Evolutionary conservation across 805 yeast species (phyloP), one percentile per base, ranked within the genome.

Genomic region (Wickerhamomyces chaumierensis): DNA sequence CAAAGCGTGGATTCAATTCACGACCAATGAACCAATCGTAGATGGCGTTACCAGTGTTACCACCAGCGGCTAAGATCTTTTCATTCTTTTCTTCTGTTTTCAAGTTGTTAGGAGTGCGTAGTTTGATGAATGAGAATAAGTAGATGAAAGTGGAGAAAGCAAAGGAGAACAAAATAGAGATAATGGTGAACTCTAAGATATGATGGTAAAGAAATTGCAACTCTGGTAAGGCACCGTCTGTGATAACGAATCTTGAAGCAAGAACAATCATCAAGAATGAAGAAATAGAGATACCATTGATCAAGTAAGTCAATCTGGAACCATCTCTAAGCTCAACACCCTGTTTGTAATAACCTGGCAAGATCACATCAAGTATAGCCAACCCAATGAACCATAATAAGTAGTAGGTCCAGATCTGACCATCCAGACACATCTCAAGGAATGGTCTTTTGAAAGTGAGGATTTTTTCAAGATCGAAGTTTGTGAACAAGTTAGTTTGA

Each of bases 1-100:
- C 92, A 42, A 84, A 65, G 49, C 97, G 70, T 20, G 97, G 98
- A 57, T 92, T 92, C 53, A 92, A 67, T 61, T 90, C 97, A 43
- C 98, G 76, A 23, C 98, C 98, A 55, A 92, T 87, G 55, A 87
- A 92, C 96, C 96, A 88, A 54, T 92, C 96, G 55, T 83, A 90
- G 9, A 90, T 48, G 0, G 60, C 48, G 47, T 73, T 77, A 0
- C 85, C 83, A 0, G 94, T 69, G 61, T 90, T 90, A 3, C 98
- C 98, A 34, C 92, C 92, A 31, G 72, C 58, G 0, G 96, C 88
- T 38, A 92, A 66, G 31, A 92, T 75, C 46, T 83, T 67, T 51
- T 84, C 92, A 11, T 63, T 65, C 1, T 78, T 73, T 0, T 69
- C 72, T 4, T 50, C 40, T 5, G 79, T 80, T 52, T 80, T 81